These are phyloP conservation scores for Fusarium sp. DNA, from an alignment of 2,329 filamentous ascomycete genomes.

Conservation along the genomic window DNA sequence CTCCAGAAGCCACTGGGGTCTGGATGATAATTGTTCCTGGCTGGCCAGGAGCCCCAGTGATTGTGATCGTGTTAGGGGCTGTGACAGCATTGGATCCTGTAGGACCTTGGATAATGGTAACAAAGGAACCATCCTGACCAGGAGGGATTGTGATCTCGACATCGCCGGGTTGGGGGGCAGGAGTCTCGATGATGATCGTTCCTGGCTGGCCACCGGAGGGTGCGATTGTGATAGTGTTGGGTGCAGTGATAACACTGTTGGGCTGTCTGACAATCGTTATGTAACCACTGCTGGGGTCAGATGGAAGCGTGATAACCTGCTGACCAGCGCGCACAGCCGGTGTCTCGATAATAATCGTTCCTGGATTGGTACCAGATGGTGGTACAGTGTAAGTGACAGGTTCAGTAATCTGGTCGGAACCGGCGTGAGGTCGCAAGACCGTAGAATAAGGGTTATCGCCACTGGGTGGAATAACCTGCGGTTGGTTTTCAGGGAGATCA, in stretches of 20 bases:
- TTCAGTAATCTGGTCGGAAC: slow-evolving; percentile 20
- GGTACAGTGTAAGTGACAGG: slow-evolving; percentile 22
- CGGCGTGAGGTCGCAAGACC: slow-evolving; percentile 18
- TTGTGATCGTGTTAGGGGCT: slow-evolving; percentile 15
- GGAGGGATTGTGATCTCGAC: slow-evolving; percentile 23
- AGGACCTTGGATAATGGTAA: slow-evolving; percentile 23
- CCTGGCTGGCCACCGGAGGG: slow-evolving; percentile 6
- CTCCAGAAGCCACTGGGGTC: slow-evolving; percentile 9
- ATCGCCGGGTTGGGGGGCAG: slow-evolving; percentile 3
- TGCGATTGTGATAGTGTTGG: slow-evolving; percentile 25
- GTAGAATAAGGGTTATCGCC: slow-evolving; percentile 15
- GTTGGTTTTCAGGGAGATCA: slow-evolving; percentile 3
- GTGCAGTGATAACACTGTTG: slow-evolving; percentile 13
- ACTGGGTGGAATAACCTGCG: slow-evolving; percentile 19
- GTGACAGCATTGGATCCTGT: slow-evolving; percentile 18
- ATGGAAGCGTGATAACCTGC: slow-evolving; percentile 22
- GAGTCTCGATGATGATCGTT: slow-evolving; percentile 30
- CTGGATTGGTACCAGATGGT: slow-evolving; percentile 7
- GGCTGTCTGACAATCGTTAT: slow-evolving; percentile 20
- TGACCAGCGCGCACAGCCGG: slow-evolving; percentile 13
- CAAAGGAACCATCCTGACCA: slow-evolving; percentile 10
- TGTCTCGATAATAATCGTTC: slow-evolving; percentile 27
- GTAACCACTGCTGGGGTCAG: slow-evolving; percentile 26
- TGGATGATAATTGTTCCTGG: slow-evolving; percentile 30
- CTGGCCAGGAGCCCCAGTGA: slow-evolving; percentile 12